These are phyloP conservation scores for Leptographium lundbergii DNA, from an alignment of 2,329 filamentous ascomycete species.

Conservation along the genomic window DNA sequence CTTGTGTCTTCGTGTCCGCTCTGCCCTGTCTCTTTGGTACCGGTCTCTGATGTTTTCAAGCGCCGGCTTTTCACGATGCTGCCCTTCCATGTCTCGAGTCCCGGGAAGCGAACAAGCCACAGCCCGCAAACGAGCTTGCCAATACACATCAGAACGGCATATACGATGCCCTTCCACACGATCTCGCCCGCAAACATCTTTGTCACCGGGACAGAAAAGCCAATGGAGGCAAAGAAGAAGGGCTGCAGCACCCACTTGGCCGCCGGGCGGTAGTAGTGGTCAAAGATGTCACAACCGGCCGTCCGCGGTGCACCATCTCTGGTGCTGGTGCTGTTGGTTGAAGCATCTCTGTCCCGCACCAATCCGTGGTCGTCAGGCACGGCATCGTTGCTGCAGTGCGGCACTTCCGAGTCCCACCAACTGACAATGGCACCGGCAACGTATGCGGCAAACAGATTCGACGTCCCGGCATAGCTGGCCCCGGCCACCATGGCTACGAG, in stretches of 20 bases:
- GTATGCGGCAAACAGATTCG: slow-evolving; percentile 50
- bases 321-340: neutral
- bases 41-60: neutral
- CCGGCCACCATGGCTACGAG: slow-evolving; percentile 36
- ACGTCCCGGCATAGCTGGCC: slow-evolving; percentile 48
- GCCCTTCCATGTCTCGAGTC: neutral
- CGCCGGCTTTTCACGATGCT: neutral
- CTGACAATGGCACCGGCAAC: slow-evolving; percentile 44
- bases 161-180: slow-evolving; percentile 63
- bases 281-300: slow-evolving; percentile 18
- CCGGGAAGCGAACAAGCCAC: slow-evolving; percentile 25
- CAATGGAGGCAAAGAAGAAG: slow-evolving; percentile 64
- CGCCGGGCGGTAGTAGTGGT: slow-evolving; percentile 25
- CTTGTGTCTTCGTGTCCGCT: neutral
- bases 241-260: slow-evolving; percentile 47
- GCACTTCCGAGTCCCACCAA: slow-evolving; percentile 41
- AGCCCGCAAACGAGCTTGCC: slow-evolving; percentile 47
- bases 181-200: slow-evolving; percentile 51
- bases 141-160: slow-evolving; percentile 56
- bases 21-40: neutral
- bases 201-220: slow-evolving; percentile 65
- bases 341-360: neutral
- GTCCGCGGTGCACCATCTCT: neutral
- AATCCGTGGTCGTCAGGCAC: too few relatives aligned
- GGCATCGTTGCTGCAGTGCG: slow-evolving; percentile 10